Evolutionary conservation across 2,329 filamentous ascomycete genomes (phyloP).

Genomic region (Polytolypa hystricis): DNA sequence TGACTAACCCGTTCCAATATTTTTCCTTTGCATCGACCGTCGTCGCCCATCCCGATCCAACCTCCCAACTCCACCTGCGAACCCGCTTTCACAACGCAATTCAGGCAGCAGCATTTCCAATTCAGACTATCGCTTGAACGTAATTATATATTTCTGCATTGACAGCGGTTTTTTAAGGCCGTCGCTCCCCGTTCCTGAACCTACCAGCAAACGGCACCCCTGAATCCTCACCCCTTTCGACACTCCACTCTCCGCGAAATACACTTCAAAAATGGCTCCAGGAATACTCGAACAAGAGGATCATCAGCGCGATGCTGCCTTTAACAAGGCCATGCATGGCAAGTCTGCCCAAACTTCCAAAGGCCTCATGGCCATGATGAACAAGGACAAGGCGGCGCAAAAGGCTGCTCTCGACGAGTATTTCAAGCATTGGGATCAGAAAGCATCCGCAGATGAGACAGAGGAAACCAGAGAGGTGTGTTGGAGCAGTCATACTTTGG

Average conservation of each 20-base stretch:
- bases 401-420: constrained; percentile 79
- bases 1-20: too few relatives aligned
- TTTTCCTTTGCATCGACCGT: too few relatives aligned
- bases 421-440: constrained; percentile 95
- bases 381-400: constrained; percentile 69
- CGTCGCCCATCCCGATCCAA: constrained; percentile 8
- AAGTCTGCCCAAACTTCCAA: constrained; percentile 57
- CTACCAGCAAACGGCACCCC: background rate
- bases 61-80: constrained; percentile 6
- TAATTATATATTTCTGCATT: too few relatives aligned
- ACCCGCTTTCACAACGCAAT: constrained; percentile 1
- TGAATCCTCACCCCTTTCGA: constrained; percentile 8
- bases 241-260: constrained; percentile 5
- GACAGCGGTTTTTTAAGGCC: background rate
- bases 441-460: constrained; percentile 67
- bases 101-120: background rate
- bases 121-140: too few relatives aligned
- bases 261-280: constrained; percentile 36
- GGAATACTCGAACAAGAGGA: constrained; percentile 66
- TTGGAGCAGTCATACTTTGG: background rate
- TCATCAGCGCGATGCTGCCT: constrained; percentile 73
- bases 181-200: background rate
- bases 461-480: constrained; percentile 66
- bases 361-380: constrained; percentile 72
- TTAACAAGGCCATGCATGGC: constrained; percentile 81